Evolutionary conservation across 2,329 filamentous ascomycete species (phyloP), one percentile per base, ranked within the genome.

Genomic region (Albifimbria verrucaria): DNA sequence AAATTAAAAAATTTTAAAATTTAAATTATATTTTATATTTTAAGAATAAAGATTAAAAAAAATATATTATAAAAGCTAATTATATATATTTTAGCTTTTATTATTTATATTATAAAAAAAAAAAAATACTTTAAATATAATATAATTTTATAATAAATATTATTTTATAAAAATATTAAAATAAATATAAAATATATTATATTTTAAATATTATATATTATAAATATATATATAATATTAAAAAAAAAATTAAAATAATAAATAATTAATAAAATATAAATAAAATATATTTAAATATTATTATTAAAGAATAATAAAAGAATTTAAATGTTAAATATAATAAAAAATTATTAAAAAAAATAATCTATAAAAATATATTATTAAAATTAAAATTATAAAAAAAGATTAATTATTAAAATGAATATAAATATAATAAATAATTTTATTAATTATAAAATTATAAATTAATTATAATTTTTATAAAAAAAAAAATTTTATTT

Each of bases 221-320:
- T 43, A 10, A 43, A 10, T 10, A 10, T 17, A 7, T 10, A 7
- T 43, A 10, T 10, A 43, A 21, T 10, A 10, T 9, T 10, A n/a
- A 43, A 43, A 7, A n/a, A 43, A 43, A 43, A 36, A 46, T 20
- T 36, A 51, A 55, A 23, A 25, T 52, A 42, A 21, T 42, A 48
- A 25, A 49, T 17, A 39, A 55, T 47, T 39, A 56, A 26, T 25
- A 54, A 24, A 50, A 53, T 53, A 48, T 53, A 9, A 9, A 54
- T 55, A 56, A 54, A 48, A 53, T 52, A 39, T 53, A 57, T 25
- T 28, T 55, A 45, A 49, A 55, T 56, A 57, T 55, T 58, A 58
- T 59, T n/a, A 23, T 1, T 25, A 28, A 23, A 50, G 17, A 42
- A 48, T 36, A 46, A 54, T 48, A 20, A 54, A 24, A 12, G 41